Base-by-base conservation (phyloP, 352 stramenopile species). In the Globisporangium paroecandrum region DNA sequence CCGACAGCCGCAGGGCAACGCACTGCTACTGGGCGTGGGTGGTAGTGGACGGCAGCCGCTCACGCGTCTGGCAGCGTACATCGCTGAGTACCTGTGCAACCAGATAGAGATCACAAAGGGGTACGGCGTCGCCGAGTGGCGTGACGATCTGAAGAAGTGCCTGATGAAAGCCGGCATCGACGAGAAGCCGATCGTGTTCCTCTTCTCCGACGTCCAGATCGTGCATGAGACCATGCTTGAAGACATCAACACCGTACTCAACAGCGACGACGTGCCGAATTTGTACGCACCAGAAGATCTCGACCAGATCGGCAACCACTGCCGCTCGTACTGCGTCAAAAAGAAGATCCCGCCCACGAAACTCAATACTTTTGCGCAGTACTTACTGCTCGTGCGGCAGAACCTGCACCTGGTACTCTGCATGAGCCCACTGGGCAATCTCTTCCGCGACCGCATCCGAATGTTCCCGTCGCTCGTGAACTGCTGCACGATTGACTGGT, bases 201-300 rank as follows among this genome's bases (percentile, higher is more conserved):
- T 98, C 7, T 98, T 98, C 63, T 98, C 90, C 0, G 95, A 98
- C 68, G 96, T 97, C 2, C 92, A 98, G 72, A 98, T 98, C 60
- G 90, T 98, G 5, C 80, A 98, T 57, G 95, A 98, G 66, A 88
- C 89, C 10, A 98, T 98, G 93, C 70, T 98, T 2, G 95, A 98
- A 75, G 95, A 98, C 70, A 94, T 98, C 63, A 98, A 98, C 76
- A 97, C 91, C 69, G 88, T 98, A 4, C 79, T 98, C 1, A 98
- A 98, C 77, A 97, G 90, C 25, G 95, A 95, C 20, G 94, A 98
- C 56, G 89, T 98, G 0, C 95, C 95, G 1, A 98, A 98, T 62
- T 69, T 98, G 62, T 98, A 98, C 64, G 89, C 76, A 0, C 66
- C 85, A 0, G 95, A 98, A 70, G 95, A 98, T 53, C 72, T 98